phyloP scores from a whole-genome alignment of 2,329 filamentous ascomycete species.

The Nectriaceae sp. region DNA sequence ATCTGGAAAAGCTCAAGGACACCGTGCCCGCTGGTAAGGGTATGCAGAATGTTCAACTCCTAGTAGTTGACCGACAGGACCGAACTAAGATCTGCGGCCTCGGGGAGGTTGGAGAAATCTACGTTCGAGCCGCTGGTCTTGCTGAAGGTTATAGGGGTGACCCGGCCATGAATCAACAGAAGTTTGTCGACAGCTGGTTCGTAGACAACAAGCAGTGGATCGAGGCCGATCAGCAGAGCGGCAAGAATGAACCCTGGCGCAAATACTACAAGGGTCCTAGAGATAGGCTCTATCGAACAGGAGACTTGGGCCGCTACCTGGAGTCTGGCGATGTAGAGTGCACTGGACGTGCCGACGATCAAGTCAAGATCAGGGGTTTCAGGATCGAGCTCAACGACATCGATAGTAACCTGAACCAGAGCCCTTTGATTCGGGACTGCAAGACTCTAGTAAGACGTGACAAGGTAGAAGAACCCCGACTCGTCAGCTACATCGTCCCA shows the following conservation, averaged over 20 bases:
- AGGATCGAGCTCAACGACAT: slow-evolving; percentile 94
- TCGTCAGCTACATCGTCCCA: slow-evolving; percentile 90
- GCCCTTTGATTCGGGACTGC: slow-evolving; percentile 78
- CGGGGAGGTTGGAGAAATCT: slow-evolving; percentile 84
- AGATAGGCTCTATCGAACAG: slow-evolving; percentile 84
- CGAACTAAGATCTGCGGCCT: slow-evolving; percentile 71
- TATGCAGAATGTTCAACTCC: slow-evolving; percentile 85
- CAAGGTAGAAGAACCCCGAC: slow-evolving; percentile 67
- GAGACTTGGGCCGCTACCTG: slow-evolving; percentile 69
- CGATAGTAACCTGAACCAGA: slow-evolving; percentile 75
- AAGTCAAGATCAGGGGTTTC: slow-evolving; percentile 96
- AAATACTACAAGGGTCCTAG: slow-evolving; percentile 77
- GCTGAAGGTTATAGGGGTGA: slow-evolving; percentile 77
- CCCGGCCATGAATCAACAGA: slow-evolving; percentile 62
- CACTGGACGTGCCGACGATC: slow-evolving; percentile 79
- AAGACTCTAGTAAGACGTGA: slow-evolving; percentile 70
- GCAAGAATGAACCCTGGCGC: slow-evolving; percentile 71
- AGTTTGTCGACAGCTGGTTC: slow-evolving; percentile 88
- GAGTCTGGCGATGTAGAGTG: slow-evolving; percentile 72
- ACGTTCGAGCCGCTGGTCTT: slow-evolving; percentile 78
- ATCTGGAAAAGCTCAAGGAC: slow-evolving; percentile 54
- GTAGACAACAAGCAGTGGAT: slow-evolving; percentile 72
- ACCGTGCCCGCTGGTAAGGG: slow-evolving; percentile 82
- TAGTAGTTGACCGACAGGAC: slow-evolving; percentile 75
- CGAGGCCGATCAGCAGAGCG: slow-evolving; percentile 59